phyloP scores from a whole-genome alignment of 805 yeast genomes.

The Lachancea waltii region DNA sequence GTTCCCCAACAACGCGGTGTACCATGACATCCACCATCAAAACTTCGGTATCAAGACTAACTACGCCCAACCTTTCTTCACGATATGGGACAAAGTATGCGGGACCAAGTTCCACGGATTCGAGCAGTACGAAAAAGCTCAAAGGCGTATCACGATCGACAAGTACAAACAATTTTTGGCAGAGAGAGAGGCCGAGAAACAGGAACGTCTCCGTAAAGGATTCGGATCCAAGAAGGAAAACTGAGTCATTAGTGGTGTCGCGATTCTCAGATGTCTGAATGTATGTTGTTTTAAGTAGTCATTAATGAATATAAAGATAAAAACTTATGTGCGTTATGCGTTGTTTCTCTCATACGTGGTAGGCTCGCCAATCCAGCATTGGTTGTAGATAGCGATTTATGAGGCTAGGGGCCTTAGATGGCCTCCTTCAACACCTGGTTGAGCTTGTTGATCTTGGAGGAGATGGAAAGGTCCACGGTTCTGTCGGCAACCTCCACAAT shows the following conservation, averaged over 20 bases:
- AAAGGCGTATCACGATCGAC: constrained; percentile 58
- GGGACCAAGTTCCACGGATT: constrained; percentile 67
- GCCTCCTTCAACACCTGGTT: constrained; percentile 85
- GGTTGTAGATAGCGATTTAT: background rate
- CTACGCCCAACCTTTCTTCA: constrained; percentile 93
- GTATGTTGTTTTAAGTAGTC: constrained; percentile 1
- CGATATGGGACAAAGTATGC: constrained; percentile 77
- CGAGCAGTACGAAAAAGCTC: constrained; percentile 58
- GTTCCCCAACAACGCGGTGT: constrained; percentile 92
- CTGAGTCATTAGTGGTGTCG: background rate
- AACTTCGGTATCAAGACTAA: constrained; percentile 89
- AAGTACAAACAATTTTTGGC: constrained; percentile 53
- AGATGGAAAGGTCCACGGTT: constrained; percentile 88
- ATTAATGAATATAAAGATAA: constrained; percentile 11
- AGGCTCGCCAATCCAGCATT: too few species aligned
- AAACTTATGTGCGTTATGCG: constrained; percentile 7
- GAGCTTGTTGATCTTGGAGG: constrained; percentile 77
- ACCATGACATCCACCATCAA: constrained; percentile 97
- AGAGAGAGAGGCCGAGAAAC: constrained; percentile 33
- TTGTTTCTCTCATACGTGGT: too few species aligned
- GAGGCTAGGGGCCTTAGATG: constrained; percentile 41
- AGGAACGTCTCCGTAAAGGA: constrained; percentile 13
- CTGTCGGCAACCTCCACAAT: constrained; percentile 94
- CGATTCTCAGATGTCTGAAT: background rate
- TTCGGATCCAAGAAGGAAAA: constrained; percentile 8